Percentiles rank a stretch among this genome's conserved stretches.
phyloP scores from a whole-genome alignment of 495 filamentous ascomycete species.

The Chaetomium tenue region DNA sequence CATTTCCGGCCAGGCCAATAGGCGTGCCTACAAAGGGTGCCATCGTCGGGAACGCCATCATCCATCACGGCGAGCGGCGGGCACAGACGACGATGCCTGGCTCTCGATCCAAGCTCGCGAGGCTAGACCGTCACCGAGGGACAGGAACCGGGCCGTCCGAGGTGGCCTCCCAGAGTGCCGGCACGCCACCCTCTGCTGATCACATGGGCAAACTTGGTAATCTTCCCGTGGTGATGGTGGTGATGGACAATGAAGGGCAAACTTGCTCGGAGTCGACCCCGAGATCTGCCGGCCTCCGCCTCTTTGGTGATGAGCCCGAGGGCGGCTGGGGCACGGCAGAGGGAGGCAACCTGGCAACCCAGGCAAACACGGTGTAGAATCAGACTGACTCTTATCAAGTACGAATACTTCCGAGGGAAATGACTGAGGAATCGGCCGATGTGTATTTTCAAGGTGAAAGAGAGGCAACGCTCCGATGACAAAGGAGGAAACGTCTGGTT shows the following conservation, averaged over 20 bases:
- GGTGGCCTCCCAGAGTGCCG: not conserved
- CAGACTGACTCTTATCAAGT: too few species aligned
- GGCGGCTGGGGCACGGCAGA: not conserved
- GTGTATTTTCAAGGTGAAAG: not conserved
- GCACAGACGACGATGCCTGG: not conserved
- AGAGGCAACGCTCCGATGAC: not conserved
- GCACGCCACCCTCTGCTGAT: not conserved
- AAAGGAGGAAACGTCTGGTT: not conserved
- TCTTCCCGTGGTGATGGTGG: too few species aligned
- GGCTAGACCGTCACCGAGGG: conserved; percentile 2
- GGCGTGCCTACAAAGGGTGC: not conserved
- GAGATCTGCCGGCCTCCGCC: not conserved
- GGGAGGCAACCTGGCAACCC: not conserved
- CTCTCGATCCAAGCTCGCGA: not conserved
- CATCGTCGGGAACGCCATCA: not conserved
- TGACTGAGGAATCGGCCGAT: not conserved
- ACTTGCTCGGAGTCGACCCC: not conserved
- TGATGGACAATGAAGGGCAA: not conserved
- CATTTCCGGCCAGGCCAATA: not conserved
- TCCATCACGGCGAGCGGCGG: not conserved
- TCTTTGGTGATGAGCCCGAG: not conserved
- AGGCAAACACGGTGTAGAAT: too few species aligned
- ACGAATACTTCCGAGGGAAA: too few species aligned
- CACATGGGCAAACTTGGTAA: too few species aligned
- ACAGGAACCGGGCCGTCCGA: conserved; percentile 12